Evolutionary conservation across 2,329 filamentous ascomycete genomes (phyloP), one percentile per base, ranked within the genome.

Genomic region (Monosporascus ibericus): DNA sequence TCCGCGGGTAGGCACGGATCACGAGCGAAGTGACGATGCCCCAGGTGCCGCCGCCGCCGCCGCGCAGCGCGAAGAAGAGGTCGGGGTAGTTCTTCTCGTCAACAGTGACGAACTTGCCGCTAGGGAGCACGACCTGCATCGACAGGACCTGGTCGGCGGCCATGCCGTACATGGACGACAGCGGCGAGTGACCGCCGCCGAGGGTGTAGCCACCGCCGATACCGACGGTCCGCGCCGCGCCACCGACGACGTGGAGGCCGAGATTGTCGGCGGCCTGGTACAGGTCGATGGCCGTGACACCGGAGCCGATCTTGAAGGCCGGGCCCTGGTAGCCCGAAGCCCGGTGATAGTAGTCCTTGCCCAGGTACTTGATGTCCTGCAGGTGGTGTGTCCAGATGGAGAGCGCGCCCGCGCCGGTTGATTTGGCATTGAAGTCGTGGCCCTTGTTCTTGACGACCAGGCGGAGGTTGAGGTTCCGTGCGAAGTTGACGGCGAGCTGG

Each of bases 301-400:
- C 81, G n/a, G 78, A 71, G 2, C 78, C 80, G 24, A 81, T 67
- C 63, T 79, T 82, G 58, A 82, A 72, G 1, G 79, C 80, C 2
- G 74, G 68, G 1, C 79, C 78, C 20, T 37, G 27, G 30, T 59
- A 56, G 18, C 57, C 55, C 2, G 57, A 59, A 25, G 51, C 25
- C 7, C 24, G 24, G 39, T 59, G 57, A 0, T 60, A 61, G 52
- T 72, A 74, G 2, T 55, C 52, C 8, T 58, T 47, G 34, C 59
- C 57, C 3, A 63, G 44, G 46, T 68, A 70, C 37, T 63, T 52
- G 30, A 70, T 64, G 48, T 58, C 54, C 44, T 68, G 63, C 37
- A 71, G 56, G 27, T 63, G 58, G 53, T 69, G 69, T 14, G 69
- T 71, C 65, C 68, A 70, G 47, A 71, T 61, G 40, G 64, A 66